phyloP scores from a whole-genome alignment of 1,284 basidiomycete genomes.

The Apiotrichum gracile region DNA sequence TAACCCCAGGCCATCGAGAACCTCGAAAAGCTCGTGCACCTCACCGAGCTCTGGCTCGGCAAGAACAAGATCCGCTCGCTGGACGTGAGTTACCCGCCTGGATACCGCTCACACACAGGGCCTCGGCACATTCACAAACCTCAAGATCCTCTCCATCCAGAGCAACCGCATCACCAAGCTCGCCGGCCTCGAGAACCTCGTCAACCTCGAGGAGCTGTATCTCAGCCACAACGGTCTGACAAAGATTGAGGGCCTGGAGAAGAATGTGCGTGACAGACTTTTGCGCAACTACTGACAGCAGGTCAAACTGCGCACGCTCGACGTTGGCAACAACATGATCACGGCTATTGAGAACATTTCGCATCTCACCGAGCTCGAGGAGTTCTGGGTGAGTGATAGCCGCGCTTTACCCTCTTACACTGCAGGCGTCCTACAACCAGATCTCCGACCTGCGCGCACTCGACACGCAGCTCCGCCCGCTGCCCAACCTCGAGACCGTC shows the following conservation, averaged over 20 bases:
- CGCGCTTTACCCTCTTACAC: not conserved
- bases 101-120: conserved; percentile 52
- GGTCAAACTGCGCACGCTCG: conserved; percentile 75
- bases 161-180: conserved; percentile 89
- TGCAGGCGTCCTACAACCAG: conserved; percentile 79
- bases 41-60: conserved; percentile 93
- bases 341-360: conserved; percentile 70
- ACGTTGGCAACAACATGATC: conserved; percentile 82
- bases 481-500: conserved; percentile 70
- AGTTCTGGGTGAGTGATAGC: conserved; percentile 73
- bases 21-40: conserved; percentile 68
- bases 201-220: conserved; percentile 81
- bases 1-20: conserved; percentile 76
- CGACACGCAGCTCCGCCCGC: conserved; percentile 65
- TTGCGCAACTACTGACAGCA: conserved; percentile 47
- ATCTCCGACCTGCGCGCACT: conserved; percentile 62
- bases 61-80: conserved; percentile 93
- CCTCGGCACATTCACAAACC: conserved; percentile 60
- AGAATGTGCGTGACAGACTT: conserved; percentile 69
- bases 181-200: conserved; percentile 67
- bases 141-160: conserved; percentile 80
- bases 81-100: conserved; percentile 54
- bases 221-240: conserved; percentile 88
- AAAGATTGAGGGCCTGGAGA: conserved; percentile 76
- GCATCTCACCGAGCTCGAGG: conserved; percentile 70